Percentiles rank a stretch among this genome's conserved stretches.
Evolutionary conservation across 768 basidiomycete species (phyloP).

Genomic region (Amyloporia xantha): DNA sequence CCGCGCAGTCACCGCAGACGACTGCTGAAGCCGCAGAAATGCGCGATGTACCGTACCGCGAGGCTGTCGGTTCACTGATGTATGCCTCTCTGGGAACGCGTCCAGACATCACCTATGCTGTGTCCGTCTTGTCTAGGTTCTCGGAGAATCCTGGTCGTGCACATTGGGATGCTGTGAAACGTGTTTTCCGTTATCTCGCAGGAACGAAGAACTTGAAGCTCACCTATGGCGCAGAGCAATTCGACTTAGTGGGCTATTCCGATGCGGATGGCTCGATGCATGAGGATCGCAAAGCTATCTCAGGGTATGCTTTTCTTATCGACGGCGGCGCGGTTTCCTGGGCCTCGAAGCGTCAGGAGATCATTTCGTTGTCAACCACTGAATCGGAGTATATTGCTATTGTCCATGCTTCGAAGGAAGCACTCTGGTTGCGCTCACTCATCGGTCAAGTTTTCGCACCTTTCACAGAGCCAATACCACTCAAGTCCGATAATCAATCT

Average conservation of each 20-base stretch:
- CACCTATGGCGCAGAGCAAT: conserved; percentile 7
- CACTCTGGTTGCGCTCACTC: conserved; percentile 27
- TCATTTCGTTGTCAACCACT: conserved; percentile 29
- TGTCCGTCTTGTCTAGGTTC: conserved; percentile 20
- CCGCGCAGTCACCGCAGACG: too few species aligned
- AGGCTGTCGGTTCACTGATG: conserved; percentile 24
- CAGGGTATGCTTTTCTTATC: conserved; percentile 26
- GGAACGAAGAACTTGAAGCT: conserved; percentile 17
- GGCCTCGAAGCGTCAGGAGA: conserved; percentile 32
- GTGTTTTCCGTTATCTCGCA: conserved; percentile 22
- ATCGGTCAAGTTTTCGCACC: conserved; percentile 2
- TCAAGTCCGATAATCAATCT: conserved; percentile 1
- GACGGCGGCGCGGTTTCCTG: conserved; percentile 33
- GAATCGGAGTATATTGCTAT: conserved; percentile 36
- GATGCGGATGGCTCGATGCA: conserved; percentile 8
- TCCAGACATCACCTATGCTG: conserved; percentile 26
- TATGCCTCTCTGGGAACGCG: conserved; percentile 22
- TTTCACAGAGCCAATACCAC: not conserved
- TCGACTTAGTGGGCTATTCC: conserved; percentile 6
- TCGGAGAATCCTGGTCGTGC: conserved; percentile 11
- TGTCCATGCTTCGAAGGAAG: conserved; percentile 27
- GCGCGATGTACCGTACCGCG: conserved; percentile 9
- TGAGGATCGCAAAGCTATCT: conserved; percentile 16
- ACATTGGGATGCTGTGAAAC: conserved; percentile 23
- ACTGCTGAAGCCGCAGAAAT: conserved; percentile 1